These are phyloP conservation scores for Chaetothyriales sp. DNA, from an alignment of 2,329 filamentous ascomycete genomes.

Conservation along the genomic window DNA sequence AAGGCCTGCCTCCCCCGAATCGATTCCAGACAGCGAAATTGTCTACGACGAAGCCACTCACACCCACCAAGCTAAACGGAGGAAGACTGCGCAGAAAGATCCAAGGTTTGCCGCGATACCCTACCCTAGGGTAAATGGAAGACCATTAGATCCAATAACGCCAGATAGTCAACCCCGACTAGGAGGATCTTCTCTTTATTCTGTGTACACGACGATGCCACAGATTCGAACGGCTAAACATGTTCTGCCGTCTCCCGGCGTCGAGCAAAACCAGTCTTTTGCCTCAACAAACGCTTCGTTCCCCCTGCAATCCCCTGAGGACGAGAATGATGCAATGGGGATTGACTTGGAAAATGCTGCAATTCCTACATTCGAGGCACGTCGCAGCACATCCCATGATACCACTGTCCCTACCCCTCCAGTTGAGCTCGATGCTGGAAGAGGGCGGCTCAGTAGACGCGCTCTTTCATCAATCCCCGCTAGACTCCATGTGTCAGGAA, in stretches of 20 bases:
- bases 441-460: constrained; percentile 22
- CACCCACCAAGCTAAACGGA: background rate
- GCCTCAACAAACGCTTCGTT: background rate
- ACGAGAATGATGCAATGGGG: background rate
- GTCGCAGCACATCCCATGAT: constrained; percentile 12
- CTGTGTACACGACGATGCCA: background rate
- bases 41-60: background rate
- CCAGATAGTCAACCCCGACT: constrained; percentile 8
- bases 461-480: constrained; percentile 20
- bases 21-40: constrained; percentile 13
- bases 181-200: background rate
- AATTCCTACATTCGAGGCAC: background rate
- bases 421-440: constrained; percentile 6
- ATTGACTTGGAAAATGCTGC: background rate
- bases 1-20: constrained; percentile 16
- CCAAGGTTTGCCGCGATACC: background rate
- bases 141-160: constrained; percentile 15
- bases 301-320: background rate
- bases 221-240: background rate
- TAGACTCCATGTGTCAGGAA: constrained; percentile 44
- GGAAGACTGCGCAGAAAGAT: background rate
- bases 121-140: constrained; percentile 11
- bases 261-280: background rate
- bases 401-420: constrained; percentile 17
- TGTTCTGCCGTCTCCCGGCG: background rate